A percentile compares a stretch with the other conserved stretches of the same genome.
These are phyloP conservation scores for Neofusicoccum ribis DNA, from an alignment of 2,329 filamentous ascomycete genomes.

Conservation along the genomic window DNA sequence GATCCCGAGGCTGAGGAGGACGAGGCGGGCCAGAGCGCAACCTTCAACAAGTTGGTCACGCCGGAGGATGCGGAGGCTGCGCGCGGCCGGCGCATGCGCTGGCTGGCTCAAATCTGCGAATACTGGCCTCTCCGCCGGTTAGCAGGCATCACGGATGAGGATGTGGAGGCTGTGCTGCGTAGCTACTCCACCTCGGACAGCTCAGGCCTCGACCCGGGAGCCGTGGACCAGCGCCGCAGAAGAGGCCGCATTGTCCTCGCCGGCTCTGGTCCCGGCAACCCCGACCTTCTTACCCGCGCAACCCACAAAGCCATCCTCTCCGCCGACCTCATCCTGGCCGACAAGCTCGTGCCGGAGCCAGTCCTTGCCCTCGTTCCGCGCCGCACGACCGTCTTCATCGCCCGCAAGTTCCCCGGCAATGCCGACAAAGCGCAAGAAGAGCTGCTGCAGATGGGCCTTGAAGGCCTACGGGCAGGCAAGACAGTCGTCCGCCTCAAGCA, in stretches of 20 bases:
- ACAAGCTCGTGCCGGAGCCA: conserved; percentile 81
- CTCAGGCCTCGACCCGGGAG: conserved; percentile 29
- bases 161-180: conserved; percentile 74
- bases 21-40: conserved; percentile 71
- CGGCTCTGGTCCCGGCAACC: conserved; percentile 89
- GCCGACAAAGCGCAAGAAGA: conserved; percentile 92
- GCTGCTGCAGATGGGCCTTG: conserved; percentile 74
- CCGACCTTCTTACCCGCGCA: conserved; percentile 82
- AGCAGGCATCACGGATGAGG: conserved; percentile 74
- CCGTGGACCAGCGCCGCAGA: conserved; percentile 31
- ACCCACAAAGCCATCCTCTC: conserved; percentile 73
- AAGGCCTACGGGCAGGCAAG: conserved; percentile 67
- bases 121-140: conserved; percentile 92
- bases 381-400: conserved; percentile 84
- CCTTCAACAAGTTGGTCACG: conserved; percentile 80
- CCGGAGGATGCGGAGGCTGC: conserved; percentile 72
- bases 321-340: conserved; percentile 78
- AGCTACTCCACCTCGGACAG: conserved; percentile 60
- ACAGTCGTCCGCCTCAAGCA: conserved; percentile 90
- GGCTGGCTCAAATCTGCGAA: conserved; percentile 95
- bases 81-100: conserved; percentile 81
- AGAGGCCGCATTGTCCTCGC: conserved; percentile 80
- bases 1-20: conserved; percentile 56
- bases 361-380: conserved; percentile 90
- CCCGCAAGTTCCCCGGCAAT: conserved; percentile 96